These are phyloP conservation scores for Vigna angularis DNA, from an alignment of 306 rosid genomes.

Conservation along the genomic window DNA sequence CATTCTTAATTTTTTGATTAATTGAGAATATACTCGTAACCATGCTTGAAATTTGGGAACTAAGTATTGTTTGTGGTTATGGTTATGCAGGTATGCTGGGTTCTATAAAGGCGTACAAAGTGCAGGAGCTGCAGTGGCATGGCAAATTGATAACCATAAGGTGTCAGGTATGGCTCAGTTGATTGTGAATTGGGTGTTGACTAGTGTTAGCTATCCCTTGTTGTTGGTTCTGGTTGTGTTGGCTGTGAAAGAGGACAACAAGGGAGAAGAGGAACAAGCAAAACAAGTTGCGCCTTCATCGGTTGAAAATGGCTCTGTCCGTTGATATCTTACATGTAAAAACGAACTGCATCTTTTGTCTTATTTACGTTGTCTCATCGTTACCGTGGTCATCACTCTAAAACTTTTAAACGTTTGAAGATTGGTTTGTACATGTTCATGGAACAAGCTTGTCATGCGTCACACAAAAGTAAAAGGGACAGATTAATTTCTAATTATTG, in stretches of 20 bases:
- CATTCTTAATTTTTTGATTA: neutral
- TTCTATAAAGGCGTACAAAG: slow-evolving; percentile 94
- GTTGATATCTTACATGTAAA: slow-evolving; percentile 21
- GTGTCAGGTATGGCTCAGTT: slow-evolving; percentile 67
- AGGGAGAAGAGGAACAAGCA: slow-evolving; percentile 41
- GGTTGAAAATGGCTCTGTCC: slow-evolving; percentile 22
- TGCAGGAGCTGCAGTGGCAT: slow-evolving; percentile 97
- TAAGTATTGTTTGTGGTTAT: neutral
- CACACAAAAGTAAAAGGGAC: neutral
- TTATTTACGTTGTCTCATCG: slow-evolving; percentile 17
- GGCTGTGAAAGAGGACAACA: slow-evolving; percentile 71
- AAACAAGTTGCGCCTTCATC: slow-evolving; percentile 48
- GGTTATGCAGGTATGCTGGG: slow-evolving; percentile 71
- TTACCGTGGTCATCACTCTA: slow-evolving; percentile 5
- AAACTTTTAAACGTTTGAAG: neutral
- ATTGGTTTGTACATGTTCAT: slow-evolving; percentile 11
- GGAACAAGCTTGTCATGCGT: slow-evolving; percentile 3
- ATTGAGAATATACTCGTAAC: too few relatives aligned
- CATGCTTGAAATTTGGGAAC: neutral
- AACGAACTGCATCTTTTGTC: slow-evolving; percentile 29
- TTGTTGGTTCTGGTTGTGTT: slow-evolving; percentile 60
- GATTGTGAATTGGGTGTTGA: slow-evolving; percentile 71
- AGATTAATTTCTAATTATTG: neutral
- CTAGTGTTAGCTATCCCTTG: slow-evolving; percentile 73
- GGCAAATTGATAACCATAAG: slow-evolving; percentile 77